phyloP scores from a whole-genome alignment of 2,329 filamentous ascomycete genomes.

The Botrytis deweyae region DNA sequence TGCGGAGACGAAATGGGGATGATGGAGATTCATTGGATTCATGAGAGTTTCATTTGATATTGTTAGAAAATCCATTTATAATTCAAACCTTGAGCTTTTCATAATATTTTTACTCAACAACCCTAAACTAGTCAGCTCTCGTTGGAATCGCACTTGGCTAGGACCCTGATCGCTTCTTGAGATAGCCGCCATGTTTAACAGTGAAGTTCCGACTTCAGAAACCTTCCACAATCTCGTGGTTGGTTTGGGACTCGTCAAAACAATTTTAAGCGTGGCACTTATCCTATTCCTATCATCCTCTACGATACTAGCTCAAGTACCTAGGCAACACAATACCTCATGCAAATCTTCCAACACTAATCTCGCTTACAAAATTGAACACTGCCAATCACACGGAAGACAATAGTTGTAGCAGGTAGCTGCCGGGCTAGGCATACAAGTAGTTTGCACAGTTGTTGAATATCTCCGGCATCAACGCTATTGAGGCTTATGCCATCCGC shows the following conservation, averaged over 20 bases:
- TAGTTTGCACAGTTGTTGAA: no score
- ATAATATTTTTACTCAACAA: background rate
- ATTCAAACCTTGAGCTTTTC: background rate
- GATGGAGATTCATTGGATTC: background rate
- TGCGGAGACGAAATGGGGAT: background rate
- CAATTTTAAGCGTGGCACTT: background rate
- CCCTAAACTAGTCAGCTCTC: background rate
- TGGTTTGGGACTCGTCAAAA: background rate
- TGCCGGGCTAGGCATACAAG: no score
- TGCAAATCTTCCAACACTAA: no score
- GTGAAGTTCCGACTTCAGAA: background rate
- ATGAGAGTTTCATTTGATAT: background rate
- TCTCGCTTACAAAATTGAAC: no score
- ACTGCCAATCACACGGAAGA: no score
- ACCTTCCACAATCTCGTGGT: background rate
- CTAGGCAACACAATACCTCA: no score
- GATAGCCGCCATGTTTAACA: background rate
- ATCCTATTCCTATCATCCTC: background rate
- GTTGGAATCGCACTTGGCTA: background rate
- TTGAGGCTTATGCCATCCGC: no score
- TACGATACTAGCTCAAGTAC: background rate
- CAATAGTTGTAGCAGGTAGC: no score
- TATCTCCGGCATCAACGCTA: no score
- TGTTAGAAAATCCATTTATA: background rate
- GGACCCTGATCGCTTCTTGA: background rate